phyloP scores from a whole-genome alignment of 108 stramenopile species.

The Nannochloropsis gaditana region DNA sequence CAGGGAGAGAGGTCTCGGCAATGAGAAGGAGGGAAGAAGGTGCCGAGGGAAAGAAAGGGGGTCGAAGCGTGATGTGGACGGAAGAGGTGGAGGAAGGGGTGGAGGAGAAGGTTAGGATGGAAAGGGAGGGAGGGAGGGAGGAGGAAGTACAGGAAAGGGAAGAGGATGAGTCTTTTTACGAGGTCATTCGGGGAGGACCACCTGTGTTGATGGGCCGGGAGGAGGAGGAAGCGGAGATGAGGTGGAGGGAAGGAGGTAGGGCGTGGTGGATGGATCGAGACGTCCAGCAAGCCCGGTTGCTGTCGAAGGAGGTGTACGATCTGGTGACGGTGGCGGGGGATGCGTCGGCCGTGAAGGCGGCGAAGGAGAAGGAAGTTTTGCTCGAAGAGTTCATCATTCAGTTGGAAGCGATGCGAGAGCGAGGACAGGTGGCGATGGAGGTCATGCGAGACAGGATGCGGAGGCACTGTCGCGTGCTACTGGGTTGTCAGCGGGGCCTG shows the following conservation, averaged over 20 bases:
- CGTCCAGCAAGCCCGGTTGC: neutral
- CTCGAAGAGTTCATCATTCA: neutral
- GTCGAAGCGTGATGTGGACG: neutral
- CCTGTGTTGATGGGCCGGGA: neutral
- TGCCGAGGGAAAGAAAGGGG: neutral
- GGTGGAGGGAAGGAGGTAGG: neutral
- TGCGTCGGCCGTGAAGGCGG: neutral
- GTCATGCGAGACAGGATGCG: neutral
- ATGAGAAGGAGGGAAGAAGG: neutral
- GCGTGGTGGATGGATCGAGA: neutral
- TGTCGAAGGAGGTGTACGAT: neutral
- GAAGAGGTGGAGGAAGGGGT: neutral
- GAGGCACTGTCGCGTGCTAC: neutral
- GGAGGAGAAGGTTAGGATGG: neutral
- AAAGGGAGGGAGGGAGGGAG: neutral
- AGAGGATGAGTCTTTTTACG: neutral
- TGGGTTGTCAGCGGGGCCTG: neutral
- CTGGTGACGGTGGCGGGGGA: neutral
- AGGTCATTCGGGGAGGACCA: neutral
- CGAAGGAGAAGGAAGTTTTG: neutral
- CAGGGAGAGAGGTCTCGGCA: too few relatives aligned
- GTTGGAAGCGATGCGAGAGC: conserved; percentile 17
- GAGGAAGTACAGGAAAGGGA: neutral
- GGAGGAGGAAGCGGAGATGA: neutral
- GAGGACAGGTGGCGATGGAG: conserved; percentile 6